Evolutionary conservation across 2,329 filamentous ascomycete species (phyloP), one percentile per base, ranked within the genome.

Genomic region (Diaporthe vaccinii): DNA sequence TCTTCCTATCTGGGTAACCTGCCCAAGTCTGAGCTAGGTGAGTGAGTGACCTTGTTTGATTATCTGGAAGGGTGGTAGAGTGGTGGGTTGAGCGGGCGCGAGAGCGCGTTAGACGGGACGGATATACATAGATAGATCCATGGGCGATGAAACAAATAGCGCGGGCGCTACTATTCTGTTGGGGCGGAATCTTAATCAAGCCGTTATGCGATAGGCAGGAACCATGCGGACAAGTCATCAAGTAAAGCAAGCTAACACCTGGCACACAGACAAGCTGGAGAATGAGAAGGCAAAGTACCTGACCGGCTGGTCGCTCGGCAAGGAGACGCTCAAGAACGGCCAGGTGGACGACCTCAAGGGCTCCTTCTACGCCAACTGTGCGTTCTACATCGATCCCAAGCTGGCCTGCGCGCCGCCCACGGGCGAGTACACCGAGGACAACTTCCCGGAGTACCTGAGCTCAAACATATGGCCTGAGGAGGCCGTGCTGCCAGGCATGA

Each of bases 1-100:
- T 92, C 95, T 5, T 98, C 95, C 0, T 97, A 97, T 82, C 91
- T 98, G 53, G 97, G 94, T 46, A 95, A 95, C 78, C 88, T 98
- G 6, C 90, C 95, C 7, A 84, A 89, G 36, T 84, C 90, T 20
- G 91, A 95, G 79, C 89, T 98, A 39, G 91, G 94, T 95, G 85
- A 62, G 86, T 82, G 25, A 59, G 46, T 36, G 22, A 39, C 41
- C 14, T 25, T 55, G 44, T 10, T 20, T 41, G 65, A 22, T 34
- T 69, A 10, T 69, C 65, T 28, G 20, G 28, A 15, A n/a, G 8
- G 17, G 31, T 39, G 46, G 34, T 68, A 68, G 22, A 14, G 20
- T 3, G 2, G 46, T 53, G 31, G 62, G 41, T n/a, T 51, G 20
- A 34, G 44, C 22, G 44, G 49, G 7, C 14, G n/a, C 34, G n/a